Evolutionary conservation across 192 early-diverging fungal genomes (phyloP).

Genomic region (Rhizoclosmatium globosum): DNA sequence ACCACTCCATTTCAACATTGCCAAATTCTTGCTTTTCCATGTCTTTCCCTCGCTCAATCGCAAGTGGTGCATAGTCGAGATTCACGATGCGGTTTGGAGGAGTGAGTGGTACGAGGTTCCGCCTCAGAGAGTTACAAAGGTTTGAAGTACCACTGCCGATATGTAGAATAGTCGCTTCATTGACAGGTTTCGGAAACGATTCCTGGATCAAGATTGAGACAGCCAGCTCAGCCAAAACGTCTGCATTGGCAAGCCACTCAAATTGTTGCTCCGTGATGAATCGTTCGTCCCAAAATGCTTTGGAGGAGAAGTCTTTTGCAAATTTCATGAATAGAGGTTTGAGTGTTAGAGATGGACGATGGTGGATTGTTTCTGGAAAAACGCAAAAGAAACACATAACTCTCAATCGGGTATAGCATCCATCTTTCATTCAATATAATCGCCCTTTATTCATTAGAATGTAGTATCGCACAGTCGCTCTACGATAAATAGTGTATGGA

Average conservation of each 20-base stretch:
- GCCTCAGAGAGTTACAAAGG: slow-evolving; percentile 10
- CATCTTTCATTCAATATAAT: background rate
- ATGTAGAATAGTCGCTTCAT: background rate
- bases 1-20: slow-evolving; percentile 1
- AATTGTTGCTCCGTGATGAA: slow-evolving; percentile 2
- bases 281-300: slow-evolving; percentile 13
- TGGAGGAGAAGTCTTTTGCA: slow-evolving; percentile 14
- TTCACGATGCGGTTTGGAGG: background rate
- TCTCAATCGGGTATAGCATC: background rate
- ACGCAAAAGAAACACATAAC: background rate
- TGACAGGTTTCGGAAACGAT: no score
- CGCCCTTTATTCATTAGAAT: background rate
- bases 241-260: slow-evolving; percentile 26
- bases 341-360: no score
- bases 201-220: no score
- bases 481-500: background rate
- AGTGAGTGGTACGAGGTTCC: background rate
- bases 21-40: slow-evolving; percentile 3
- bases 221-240: no score
- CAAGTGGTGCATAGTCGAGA: slow-evolving; percentile 22
- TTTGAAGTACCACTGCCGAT: slow-evolving; percentile 24
- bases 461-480: background rate
- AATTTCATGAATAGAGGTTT: background rate
- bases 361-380: background rate
- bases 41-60: background rate